phyloP scores from a whole-genome alignment of 2,329 filamentous ascomycete genomes.

The Cercospora sojina region DNA sequence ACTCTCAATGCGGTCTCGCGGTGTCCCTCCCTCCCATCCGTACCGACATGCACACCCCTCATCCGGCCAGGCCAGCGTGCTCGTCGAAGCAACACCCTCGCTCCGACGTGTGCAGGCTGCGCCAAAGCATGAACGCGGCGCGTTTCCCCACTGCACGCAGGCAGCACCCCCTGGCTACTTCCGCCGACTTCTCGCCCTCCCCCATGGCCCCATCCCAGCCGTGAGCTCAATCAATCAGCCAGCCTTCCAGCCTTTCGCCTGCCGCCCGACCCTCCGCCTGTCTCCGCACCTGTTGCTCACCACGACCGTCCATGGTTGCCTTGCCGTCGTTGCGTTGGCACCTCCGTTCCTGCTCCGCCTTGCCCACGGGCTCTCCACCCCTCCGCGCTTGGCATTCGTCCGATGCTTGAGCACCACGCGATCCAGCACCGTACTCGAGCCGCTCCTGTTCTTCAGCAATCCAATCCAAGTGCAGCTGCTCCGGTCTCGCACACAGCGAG shows the following conservation, averaged over 20 bases:
- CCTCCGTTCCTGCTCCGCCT: background rate
- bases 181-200: background rate
- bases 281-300: background rate
- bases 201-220: background rate
- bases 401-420: conserved; percentile 7
- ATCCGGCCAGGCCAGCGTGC: background rate
- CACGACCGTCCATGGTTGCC: background rate
- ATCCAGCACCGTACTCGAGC: conserved; percentile 8
- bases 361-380: background rate
- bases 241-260: background rate
- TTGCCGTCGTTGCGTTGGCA: conserved; percentile 1
- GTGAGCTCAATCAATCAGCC: background rate
- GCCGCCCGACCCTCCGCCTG: background rate
- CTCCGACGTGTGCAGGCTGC: background rate
- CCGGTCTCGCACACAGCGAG: background rate
- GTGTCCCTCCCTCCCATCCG: background rate
- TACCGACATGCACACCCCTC: background rate
- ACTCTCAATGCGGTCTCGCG: background rate
- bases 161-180: background rate
- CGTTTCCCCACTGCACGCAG: conserved; percentile 3
- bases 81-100: background rate
- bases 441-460: conserved; percentile 18
- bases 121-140: background rate
- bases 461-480: background rate
- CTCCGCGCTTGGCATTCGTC: background rate